These are phyloP conservation scores for Ganoderma boninense DNA, from an alignment of 1,284 basidiomycete species.

Conservation along the genomic window DNA sequence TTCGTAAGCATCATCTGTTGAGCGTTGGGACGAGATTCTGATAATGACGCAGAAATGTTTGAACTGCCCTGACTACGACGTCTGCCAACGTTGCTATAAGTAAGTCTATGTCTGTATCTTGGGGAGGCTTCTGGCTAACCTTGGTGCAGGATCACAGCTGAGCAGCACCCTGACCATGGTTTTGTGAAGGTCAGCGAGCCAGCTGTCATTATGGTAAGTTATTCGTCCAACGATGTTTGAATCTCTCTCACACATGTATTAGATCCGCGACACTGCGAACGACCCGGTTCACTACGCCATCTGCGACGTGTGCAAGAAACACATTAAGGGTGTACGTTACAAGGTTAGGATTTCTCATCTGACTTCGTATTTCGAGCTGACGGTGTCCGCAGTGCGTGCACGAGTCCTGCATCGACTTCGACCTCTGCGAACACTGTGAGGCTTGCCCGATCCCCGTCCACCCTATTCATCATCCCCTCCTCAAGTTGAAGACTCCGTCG, in stretches of 20 bases:
- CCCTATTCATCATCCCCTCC: constrained; percentile 76
- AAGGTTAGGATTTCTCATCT: constrained; percentile 56
- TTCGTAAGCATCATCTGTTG: constrained; percentile 46
- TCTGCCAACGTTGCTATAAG: constrained; percentile 77
- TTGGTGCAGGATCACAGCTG: constrained; percentile 60
- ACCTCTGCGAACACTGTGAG: constrained; percentile 86
- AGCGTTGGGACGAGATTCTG: constrained; percentile 2
- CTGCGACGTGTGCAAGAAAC: constrained; percentile 56
- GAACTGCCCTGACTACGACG: constrained; percentile 80
- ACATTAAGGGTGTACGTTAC: constrained; percentile 72
- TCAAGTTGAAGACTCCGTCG: constrained; percentile 75
- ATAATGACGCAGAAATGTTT: constrained; percentile 66
- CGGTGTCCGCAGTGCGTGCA: constrained; percentile 76
- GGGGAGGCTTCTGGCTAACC: background rate
- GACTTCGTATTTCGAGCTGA: constrained; percentile 15
- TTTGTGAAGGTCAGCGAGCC: constrained; percentile 74
- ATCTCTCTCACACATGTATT: background rate
- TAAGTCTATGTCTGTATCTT: constrained; percentile 38
- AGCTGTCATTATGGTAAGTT: constrained; percentile 64
- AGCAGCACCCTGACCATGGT: constrained; percentile 81
- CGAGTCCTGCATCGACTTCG: constrained; percentile 82
- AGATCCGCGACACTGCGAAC: constrained; percentile 30
- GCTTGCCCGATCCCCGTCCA: constrained; percentile 82
- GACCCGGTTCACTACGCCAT: constrained; percentile 35
- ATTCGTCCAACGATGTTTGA: background rate